phyloP scores from a whole-genome alignment of 2,329 filamentous ascomycete genomes.

The Penicillium frequentans region DNA sequence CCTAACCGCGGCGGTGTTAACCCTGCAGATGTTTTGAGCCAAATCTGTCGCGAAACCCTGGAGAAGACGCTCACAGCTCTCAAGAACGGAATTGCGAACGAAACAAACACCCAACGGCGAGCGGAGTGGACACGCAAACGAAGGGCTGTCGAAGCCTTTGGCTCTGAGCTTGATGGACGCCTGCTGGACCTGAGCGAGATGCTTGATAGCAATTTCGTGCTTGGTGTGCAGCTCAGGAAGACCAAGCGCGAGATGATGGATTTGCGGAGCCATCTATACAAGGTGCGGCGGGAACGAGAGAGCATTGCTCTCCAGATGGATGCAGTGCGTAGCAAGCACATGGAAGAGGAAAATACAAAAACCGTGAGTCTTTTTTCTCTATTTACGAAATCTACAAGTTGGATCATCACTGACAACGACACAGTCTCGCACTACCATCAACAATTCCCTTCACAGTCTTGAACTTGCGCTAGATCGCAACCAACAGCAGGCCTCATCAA shows the following conservation, averaged over 20 bases:
- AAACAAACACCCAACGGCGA: constrained; percentile 39
- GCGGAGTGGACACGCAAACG: constrained; percentile 46
- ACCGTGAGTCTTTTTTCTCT: constrained; percentile 27
- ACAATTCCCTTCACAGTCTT: constrained; percentile 44
- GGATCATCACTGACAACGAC: constrained; percentile 10
- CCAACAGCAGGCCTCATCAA: constrained; percentile 23
- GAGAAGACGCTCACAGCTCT: constrained; percentile 47
- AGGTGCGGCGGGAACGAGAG: constrained; percentile 50
- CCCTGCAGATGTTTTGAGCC: constrained; percentile 52
- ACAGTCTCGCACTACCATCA: constrained; percentile 41
- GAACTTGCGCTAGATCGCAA: constrained; percentile 43
- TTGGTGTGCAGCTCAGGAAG: constrained; percentile 47
- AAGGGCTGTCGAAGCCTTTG: constrained; percentile 50
- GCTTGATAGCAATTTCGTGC: constrained; percentile 50
- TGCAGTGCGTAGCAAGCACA: constrained; percentile 45
- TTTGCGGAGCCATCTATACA: constrained; percentile 49
- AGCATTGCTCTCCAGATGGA: constrained; percentile 53
- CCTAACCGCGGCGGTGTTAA: constrained; percentile 49
- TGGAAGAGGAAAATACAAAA: constrained; percentile 38
- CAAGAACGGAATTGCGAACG: constrained; percentile 41
- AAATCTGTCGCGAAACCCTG: constrained; percentile 53
- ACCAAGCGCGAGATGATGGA: constrained; percentile 47
- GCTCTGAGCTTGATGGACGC: constrained; percentile 49
- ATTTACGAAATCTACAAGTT: neutral
- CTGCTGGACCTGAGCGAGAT: constrained; percentile 54